Percentiles rank a stretch among this genome's conserved stretches.
Conservation (phyloP, 805 yeast genomes). For the Nematodospora valgi region DNA sequence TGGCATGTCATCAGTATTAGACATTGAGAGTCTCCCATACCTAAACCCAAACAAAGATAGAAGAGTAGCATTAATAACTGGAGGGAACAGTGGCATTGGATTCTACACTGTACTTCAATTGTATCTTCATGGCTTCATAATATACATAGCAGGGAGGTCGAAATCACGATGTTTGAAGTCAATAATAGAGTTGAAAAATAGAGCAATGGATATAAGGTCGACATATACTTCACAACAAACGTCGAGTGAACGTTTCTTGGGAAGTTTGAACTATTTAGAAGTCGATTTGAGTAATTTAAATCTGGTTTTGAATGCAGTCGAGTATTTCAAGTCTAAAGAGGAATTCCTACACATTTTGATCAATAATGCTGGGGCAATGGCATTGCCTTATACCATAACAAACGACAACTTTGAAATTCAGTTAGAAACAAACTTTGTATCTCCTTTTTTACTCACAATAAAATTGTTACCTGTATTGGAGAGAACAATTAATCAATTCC, state of each 20-base stretch:
- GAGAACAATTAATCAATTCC: slow-evolving; percentile 26
- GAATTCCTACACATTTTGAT: slow-evolving; percentile 55
- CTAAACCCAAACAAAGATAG: slow-evolving; percentile 52
- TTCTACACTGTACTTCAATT: slow-evolving; percentile 72
- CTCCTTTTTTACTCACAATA: slow-evolving; percentile 71
- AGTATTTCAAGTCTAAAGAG: slow-evolving; percentile 45
- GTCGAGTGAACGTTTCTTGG: slow-evolving; percentile 22
- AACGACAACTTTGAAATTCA: slow-evolving; percentile 75
- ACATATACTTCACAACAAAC: slow-evolving; percentile 19
- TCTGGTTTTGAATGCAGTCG: slow-evolving; percentile 43
- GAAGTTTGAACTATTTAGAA: slow-evolving; percentile 36
- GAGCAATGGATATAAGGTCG: slow-evolving; percentile 40
- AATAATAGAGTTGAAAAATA: slow-evolving; percentile 50
- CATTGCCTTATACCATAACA: slow-evolving; percentile 63
- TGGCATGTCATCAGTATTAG: slow-evolving; percentile 5
- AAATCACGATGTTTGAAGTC: slow-evolving; percentile 53
- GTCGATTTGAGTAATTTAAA: slow-evolving; percentile 32
- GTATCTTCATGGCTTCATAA: slow-evolving; percentile 72
- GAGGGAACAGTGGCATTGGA: slow-evolving; percentile 82
- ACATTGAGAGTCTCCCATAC: slow-evolving; percentile 52
- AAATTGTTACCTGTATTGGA: slow-evolving; percentile 53
- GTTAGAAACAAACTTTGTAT: slow-evolving; percentile 71
- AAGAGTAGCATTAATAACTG: slow-evolving; percentile 70
- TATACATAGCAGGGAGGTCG: slow-evolving; percentile 74
- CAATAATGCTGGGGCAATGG: slow-evolving; percentile 81